A percentile compares a stretch with the other conserved stretches of the same genome.
Conservation (phyloP, 371 early-diverging fungal species). For the Mortierella sp. region DNA sequence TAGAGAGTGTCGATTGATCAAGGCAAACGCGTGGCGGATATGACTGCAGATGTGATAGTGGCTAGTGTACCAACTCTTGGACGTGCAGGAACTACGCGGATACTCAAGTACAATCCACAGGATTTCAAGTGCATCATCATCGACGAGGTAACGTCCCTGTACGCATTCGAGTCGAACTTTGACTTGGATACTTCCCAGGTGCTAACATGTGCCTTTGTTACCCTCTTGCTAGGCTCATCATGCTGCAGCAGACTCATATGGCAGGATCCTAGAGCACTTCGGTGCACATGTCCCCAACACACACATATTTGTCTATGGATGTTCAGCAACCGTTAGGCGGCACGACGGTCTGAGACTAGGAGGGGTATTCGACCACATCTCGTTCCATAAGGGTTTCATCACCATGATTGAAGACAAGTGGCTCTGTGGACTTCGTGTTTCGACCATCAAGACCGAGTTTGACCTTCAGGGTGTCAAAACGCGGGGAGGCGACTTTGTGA, state of each 20-base stretch:
- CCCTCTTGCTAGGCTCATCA: constrained; percentile 83
- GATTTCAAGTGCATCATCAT: constrained; percentile 92
- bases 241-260: constrained; percentile 84
- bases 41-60: constrained; percentile 79
- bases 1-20: constrained; percentile 78
- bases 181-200: too few relatives aligned
- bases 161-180: background rate
- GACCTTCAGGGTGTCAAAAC: constrained; percentile 68
- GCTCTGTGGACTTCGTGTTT: constrained; percentile 78
- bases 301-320: constrained; percentile 89
- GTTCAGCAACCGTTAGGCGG: constrained; percentile 92
- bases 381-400: constrained; percentile 80
- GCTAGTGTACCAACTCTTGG: constrained; percentile 88
- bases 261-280: constrained; percentile 82
- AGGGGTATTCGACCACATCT: constrained; percentile 82
- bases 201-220: background rate
- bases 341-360: constrained; percentile 85
- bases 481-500: constrained; percentile 74
- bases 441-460: constrained; percentile 74
- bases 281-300: constrained; percentile 60
- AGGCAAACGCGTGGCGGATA: constrained; percentile 68
- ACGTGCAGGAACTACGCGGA: constrained; percentile 61
- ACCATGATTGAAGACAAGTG: constrained; percentile 89
- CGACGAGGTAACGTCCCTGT: constrained; percentile 73
- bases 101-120: constrained; percentile 78